Conservation (phyloP, 2,329 filamentous ascomycete species). For the Waltergamsia citrina region DNA sequence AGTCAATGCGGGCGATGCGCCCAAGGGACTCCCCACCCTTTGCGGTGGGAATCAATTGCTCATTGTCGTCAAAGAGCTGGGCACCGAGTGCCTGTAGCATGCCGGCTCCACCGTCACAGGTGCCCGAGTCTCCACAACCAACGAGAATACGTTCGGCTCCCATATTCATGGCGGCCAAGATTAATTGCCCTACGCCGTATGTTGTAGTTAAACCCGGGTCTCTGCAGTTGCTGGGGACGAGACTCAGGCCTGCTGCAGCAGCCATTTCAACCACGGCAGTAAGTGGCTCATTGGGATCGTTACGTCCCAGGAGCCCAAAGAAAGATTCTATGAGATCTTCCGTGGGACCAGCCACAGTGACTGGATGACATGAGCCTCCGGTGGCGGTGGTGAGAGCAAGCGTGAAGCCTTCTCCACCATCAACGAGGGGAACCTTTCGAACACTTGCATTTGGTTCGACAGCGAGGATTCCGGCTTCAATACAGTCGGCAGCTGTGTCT, state of each 20-base stretch:
- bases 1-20: constrained; percentile 25
- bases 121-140: constrained; percentile 44
- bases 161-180: constrained; percentile 32
- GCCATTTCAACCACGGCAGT: constrained; percentile 44
- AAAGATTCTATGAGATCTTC: constrained; percentile 29
- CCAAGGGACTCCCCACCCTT: constrained; percentile 28
- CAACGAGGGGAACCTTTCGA: constrained; percentile 38
- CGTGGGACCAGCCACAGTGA: constrained; percentile 33
- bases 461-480: constrained; percentile 34
- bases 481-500: constrained; percentile 37
- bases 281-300: background rate
- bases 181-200: constrained; percentile 39
- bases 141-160: constrained; percentile 35
- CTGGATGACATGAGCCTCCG: constrained; percentile 23
- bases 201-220: constrained; percentile 39
- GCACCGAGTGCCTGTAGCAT: constrained; percentile 44
- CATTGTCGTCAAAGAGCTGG: constrained; percentile 26
- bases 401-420: constrained; percentile 43
- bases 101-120: constrained; percentile 41
- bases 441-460: constrained; percentile 30
- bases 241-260: constrained; percentile 38
- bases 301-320: constrained; percentile 31
- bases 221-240: constrained; percentile 32
- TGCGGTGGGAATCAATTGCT: constrained; percentile 23
- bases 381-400: constrained; percentile 32